phyloP scores from a whole-genome alignment of 2,329 filamentous ascomycete species.

The Alternaria gaisen region DNA sequence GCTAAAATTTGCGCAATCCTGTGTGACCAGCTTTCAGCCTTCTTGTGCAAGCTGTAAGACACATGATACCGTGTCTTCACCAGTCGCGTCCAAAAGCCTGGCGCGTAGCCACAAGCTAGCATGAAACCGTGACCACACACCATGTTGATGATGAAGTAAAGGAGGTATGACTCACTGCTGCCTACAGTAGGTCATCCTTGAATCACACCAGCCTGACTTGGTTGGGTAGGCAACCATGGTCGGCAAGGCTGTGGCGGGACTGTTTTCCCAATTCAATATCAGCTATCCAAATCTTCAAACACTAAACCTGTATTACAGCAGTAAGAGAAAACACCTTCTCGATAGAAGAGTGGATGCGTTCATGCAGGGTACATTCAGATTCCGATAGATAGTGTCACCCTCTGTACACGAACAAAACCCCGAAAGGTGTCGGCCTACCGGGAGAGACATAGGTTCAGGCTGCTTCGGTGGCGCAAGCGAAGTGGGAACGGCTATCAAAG shows the following conservation, averaged over 20 bases:
- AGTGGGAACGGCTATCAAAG: not conserved
- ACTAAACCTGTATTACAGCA: not conserved
- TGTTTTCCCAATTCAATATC: not conserved
- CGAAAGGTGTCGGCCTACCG: not conserved
- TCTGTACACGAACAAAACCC: not conserved
- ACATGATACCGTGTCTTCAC: slow-evolving; percentile 42
- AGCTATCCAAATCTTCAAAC: not conserved
- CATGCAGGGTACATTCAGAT: not conserved
- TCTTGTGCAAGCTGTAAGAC: slow-evolving; percentile 25
- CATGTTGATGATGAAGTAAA: slow-evolving; percentile 13
- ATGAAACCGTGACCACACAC: slow-evolving; percentile 21
- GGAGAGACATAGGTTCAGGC: not conserved
- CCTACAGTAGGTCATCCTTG: slow-evolving; percentile 9
- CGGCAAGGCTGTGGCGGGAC: slow-evolving; percentile 9
- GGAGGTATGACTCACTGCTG: slow-evolving; percentile 26
- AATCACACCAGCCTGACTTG: not conserved
- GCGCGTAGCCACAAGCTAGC: slow-evolving; percentile 14
- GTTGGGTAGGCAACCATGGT: slow-evolving; percentile 15
- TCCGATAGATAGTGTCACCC: not conserved
- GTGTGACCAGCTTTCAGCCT: slow-evolving; percentile 26
- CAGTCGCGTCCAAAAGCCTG: slow-evolving; percentile 20
- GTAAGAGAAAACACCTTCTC: not conserved
- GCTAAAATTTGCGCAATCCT: slow-evolving; percentile 27
- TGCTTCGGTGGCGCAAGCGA: not conserved
- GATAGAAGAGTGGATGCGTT: not conserved